phyloP scores from a whole-genome alignment of 257 asterid genomes.

The Nicotiana obtusifolia region DNA sequence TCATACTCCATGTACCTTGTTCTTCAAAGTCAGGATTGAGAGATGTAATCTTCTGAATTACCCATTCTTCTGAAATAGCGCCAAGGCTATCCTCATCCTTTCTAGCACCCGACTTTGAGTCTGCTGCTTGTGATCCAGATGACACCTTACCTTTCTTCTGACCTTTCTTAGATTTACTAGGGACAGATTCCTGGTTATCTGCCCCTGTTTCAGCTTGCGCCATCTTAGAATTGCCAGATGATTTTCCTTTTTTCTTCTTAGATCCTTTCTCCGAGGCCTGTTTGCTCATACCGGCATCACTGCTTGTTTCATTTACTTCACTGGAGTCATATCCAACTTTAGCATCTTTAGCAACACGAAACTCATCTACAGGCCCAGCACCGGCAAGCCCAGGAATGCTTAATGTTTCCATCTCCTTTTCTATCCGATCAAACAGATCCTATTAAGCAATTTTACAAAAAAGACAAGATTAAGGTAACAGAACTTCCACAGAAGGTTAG shows the following conservation, averaged over 20 bases:
- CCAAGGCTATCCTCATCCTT: constrained; percentile 56
- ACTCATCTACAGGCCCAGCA: constrained; percentile 35
- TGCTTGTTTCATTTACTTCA: constrained; percentile 54
- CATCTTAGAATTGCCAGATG: constrained; percentile 53
- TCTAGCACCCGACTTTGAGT: constrained; percentile 54
- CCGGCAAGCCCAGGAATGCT: constrained; percentile 37
- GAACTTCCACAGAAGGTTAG: background rate
- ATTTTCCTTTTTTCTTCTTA: constrained; percentile 81
- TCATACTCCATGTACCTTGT: constrained; percentile 43
- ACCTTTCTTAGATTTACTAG: constrained; percentile 68
- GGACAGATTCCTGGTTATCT: constrained; percentile 53
- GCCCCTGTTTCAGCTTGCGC: constrained; percentile 46
- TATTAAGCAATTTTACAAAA: constrained; percentile 25
- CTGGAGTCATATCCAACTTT: constrained; percentile 15
- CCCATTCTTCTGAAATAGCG: constrained; percentile 68
- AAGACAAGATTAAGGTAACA: constrained; percentile 10
- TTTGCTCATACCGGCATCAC: constrained; percentile 45
- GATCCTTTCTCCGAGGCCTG: constrained; percentile 65
- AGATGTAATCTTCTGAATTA: constrained; percentile 56
- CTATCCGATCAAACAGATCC: constrained; percentile 69
- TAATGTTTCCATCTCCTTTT: constrained; percentile 66
- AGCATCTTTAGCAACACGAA: constrained; percentile 40
- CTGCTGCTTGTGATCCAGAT: constrained; percentile 52
- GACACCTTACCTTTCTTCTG: constrained; percentile 63
- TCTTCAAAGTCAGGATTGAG: constrained; percentile 85